These are phyloP conservation scores for Dictyostelium firmibasis DNA, from an alignment of 78 protist species.

Conservation along the genomic window DNA sequence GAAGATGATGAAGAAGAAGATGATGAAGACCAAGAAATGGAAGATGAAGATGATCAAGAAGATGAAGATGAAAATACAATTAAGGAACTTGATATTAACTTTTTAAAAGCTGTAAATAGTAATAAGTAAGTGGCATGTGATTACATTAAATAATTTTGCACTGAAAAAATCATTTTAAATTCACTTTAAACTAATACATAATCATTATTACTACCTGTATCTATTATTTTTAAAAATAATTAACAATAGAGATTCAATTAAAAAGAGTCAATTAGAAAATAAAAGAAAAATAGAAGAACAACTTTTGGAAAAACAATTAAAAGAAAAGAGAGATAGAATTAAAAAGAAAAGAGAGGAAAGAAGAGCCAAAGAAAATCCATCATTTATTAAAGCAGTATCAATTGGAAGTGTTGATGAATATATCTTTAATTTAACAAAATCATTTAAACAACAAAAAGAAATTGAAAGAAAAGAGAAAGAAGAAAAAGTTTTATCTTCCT, in stretches of 20 bases:
- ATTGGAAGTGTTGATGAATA: constrained; percentile 13
- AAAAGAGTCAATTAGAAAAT: neutral
- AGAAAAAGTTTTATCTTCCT: neutral
- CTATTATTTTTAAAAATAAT: no score
- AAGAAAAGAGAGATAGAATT: constrained; percentile 9
- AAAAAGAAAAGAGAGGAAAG: neutral
- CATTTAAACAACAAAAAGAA: neutral
- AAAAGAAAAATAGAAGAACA: neutral
- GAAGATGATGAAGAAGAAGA: neutral
- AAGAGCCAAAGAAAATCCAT: constrained; percentile 5
- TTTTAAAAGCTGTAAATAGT: constrained; percentile 11
- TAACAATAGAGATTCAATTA: neutral
- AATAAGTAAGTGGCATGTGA: neutral
- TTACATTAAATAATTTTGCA: no score
- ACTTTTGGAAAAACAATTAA: constrained; percentile 2
- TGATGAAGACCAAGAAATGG: neutral
- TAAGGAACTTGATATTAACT: neutral
- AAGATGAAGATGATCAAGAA: neutral
- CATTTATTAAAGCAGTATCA: neutral
- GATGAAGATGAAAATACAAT: neutral
- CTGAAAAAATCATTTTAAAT: neutral
- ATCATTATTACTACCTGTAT: neutral
- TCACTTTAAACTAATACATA: neutral
- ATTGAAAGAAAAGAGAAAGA: neutral
- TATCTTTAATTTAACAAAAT: neutral